Evolutionary conservation across 139 green algal species (phyloP), one percentile per base, ranked within the genome.

Genomic region (Coelastrella sp.): DNA sequence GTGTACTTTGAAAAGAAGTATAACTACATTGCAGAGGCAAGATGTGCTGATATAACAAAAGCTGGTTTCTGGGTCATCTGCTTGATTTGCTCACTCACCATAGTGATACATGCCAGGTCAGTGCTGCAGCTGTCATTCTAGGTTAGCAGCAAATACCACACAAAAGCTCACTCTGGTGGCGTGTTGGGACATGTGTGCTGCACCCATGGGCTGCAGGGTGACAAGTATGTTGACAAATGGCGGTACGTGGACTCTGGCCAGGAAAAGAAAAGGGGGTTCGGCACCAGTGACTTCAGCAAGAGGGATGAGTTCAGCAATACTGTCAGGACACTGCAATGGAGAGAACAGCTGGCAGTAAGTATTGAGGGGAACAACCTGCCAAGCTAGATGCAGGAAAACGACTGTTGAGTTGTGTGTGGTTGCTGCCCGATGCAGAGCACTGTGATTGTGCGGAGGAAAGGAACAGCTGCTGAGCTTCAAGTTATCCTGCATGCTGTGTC

Each of bases 291-390:
- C 86, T 97, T 94, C 86, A 91, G 73, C 79, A 94, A 94, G 63
- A 87, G 94, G 9, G 94, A 97, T 80, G 95, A 98, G 88, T 98
- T 97, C 86, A 92, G 89, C 43, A 93, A 94, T 63, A 93, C 90
- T 37, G 92, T 94, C 35, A 88, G 95, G 11, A 96, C 92, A 19
- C 86, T 94, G 87, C 95, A 98, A 84, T 96, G 94, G 85, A 85
- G 95, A 0, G 91, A 97, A 82, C 93, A 95, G 83, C 92, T 98
- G 4, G 88, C 35, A 45, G 48, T 72, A 43, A 71, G 64, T 27
- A 64, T 64, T 57, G 48, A 57, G 48, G 17, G 13, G 1, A 57
- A 23, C 48, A 57, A 57, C 48, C 48, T 57, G 48, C 17, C 13
- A 11, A 57, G 48, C 48, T 15, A 57, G 17, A n/a, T n/a, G n/a